Evolutionary conservation across 2,329 filamentous ascomycete species (phyloP).

Genomic region (Pestalotiopsis sp.): DNA sequence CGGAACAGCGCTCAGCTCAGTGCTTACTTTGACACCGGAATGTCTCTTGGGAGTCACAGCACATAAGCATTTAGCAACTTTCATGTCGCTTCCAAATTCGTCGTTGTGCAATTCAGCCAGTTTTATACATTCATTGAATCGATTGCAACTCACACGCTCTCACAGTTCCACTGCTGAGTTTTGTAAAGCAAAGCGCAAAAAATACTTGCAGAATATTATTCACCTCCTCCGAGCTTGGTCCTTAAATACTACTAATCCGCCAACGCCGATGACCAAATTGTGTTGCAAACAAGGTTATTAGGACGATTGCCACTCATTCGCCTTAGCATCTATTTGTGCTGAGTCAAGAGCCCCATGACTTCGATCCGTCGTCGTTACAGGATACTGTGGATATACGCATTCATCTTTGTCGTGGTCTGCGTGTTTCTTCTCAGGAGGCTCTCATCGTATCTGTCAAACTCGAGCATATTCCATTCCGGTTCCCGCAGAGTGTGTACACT

Average conservation of each 20-base stretch:
- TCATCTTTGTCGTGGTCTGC: not conserved
- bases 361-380: not conserved
- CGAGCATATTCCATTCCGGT: not conserved
- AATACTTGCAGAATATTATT: too few relatives aligned
- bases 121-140: too few relatives aligned
- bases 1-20: not conserved
- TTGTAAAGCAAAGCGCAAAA: too few relatives aligned
- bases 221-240: too few relatives aligned
- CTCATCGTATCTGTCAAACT: not conserved
- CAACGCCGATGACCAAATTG: not conserved
- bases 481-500: constrained; percentile 9
- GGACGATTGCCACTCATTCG: not conserved
- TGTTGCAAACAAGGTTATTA: not conserved
- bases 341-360: not conserved
- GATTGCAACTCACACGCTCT: too few relatives aligned
- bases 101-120: too few relatives aligned
- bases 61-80: too few relatives aligned
- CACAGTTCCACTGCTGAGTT: too few relatives aligned
- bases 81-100: too few relatives aligned
- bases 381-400: not conserved
- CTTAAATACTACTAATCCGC: too few relatives aligned
- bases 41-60: too few relatives aligned
- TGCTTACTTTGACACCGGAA: not conserved
- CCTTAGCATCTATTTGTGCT: not conserved
- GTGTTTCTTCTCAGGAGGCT: not conserved